Percentiles rank a stretch among this genome's conserved stretches.
Conservation (phyloP, 2,329 filamentous ascomycete genomes). For the Aureobasidium melanogenum region DNA sequence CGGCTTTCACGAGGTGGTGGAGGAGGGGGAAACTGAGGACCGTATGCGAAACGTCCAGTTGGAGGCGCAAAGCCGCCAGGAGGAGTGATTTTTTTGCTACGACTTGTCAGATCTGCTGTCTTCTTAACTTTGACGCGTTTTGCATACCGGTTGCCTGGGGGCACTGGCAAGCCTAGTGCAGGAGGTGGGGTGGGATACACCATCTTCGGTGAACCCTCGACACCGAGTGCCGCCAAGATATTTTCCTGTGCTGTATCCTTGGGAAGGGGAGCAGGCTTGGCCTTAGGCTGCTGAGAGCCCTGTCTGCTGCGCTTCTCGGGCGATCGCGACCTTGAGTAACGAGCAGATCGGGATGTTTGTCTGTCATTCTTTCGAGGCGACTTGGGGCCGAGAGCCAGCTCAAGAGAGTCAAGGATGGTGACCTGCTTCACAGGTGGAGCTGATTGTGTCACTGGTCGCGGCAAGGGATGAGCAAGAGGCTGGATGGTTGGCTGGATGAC, state of each 20-base stretch:
- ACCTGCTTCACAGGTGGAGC: slow-evolving; percentile 6
- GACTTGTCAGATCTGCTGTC: background rate
- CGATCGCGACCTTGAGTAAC: slow-evolving; percentile 21
- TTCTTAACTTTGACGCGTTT: background rate
- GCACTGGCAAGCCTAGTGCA: slow-evolving; percentile 24
- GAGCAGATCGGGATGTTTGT: slow-evolving; percentile 13
- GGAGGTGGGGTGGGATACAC: slow-evolving; percentile 31
- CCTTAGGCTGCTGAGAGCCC: slow-evolving; percentile 4
- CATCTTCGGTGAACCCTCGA: slow-evolving; percentile 28
- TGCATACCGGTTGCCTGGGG: slow-evolving; percentile 16
- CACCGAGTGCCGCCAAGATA: slow-evolving; percentile 28
- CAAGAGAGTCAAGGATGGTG: slow-evolving; percentile 18
- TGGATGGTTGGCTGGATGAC: background rate
- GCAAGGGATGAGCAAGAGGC: background rate
- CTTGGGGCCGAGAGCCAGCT: slow-evolving; percentile 24
- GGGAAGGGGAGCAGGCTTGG: slow-evolving; percentile 17
- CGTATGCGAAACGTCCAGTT: slow-evolving; percentile 4
- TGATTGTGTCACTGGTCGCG: background rate
- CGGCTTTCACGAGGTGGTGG: slow-evolving; percentile 14
- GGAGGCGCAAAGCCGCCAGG: background rate
- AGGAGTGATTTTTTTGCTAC: background rate
- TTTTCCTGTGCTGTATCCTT: slow-evolving; percentile 25
- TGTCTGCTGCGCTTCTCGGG: slow-evolving; percentile 10
- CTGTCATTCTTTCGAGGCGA: background rate
- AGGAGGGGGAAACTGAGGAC: slow-evolving; percentile 15